Evolutionary conservation across 2,329 filamentous ascomycete genomes (phyloP).

Genomic region (Cladophialophora carrionii): DNA sequence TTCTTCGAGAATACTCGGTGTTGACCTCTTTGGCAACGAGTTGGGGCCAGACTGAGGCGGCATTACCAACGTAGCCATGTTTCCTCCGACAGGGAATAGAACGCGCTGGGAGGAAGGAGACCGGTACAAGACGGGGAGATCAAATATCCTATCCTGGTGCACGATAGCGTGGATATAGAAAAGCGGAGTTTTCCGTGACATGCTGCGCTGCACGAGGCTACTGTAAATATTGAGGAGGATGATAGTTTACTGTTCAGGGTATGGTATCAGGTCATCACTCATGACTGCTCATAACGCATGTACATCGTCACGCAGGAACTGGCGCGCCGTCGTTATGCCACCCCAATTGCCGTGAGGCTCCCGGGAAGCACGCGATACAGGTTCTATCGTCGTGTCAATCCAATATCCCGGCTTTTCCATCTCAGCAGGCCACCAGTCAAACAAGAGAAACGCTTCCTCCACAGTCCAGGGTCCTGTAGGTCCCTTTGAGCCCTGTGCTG

Average conservation of each 20-base stretch:
- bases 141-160: background rate
- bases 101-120: background rate
- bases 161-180: background rate
- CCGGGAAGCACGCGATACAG: background rate
- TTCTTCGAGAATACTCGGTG: constrained; percentile 32
- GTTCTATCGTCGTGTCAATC: constrained; percentile 1
- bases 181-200: constrained; percentile 6
- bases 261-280: constrained; percentile 14
- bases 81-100: background rate
- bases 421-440: constrained; percentile 37
- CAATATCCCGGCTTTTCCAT: constrained; percentile 32
- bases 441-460: constrained; percentile 37
- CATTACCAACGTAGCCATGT: constrained; percentile 30
- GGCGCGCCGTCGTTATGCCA: constrained; percentile 32
- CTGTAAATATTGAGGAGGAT: too few relatives aligned
- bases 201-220: background rate
- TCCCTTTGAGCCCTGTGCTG: constrained; percentile 1
- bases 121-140: background rate
- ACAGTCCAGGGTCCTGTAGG: constrained; percentile 39
- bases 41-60: constrained; percentile 11
- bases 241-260: too few relatives aligned
- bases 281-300: constrained; percentile 31
- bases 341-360: constrained; percentile 10
- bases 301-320: constrained; percentile 31
- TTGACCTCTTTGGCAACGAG: constrained; percentile 10